Base-by-base conservation (phyloP, 2,329 filamentous ascomycete species). In the Helminthosporium solani region DNA sequence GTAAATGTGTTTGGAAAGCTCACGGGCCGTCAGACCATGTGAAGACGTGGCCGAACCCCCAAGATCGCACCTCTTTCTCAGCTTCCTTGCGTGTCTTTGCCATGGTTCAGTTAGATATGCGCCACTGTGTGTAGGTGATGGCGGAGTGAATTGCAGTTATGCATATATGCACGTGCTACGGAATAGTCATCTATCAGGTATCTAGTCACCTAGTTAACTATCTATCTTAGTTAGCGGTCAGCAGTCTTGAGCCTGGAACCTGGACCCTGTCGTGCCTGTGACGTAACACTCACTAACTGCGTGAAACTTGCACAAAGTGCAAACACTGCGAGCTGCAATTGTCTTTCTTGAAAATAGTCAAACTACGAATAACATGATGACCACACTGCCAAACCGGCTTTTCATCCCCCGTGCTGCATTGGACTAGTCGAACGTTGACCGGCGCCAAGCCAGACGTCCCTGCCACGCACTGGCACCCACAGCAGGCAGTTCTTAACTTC, bases 1-100 rank as follows among this genome's bases (percentile, higher is more conserved):
- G n/a, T n/a, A 42, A 31, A 47, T 27, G 23, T 16, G 31, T 43
- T 37, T 12, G 19, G 18, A 16, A n/a, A 23, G 8, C 46, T 78
- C 82, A 88, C 85, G 84, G 81, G 18, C 75, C 72, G 67, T 89
- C 86, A 7, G 78, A 83, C 85, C 86, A 89, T 2, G 84, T 88
- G 53, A 87, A 87, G 60, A 87, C 84, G 40, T 83, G 75, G 2
- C 66, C 56, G 63, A 88, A 90, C 1, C 86, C 86, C 85, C 86
- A 88, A 1, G 79, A 81, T 28, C 76, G 76, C 20, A 89, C 85
- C 60, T 86, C 73, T 40, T 73, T 70, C 64, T 89, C 85, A 30
- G 74, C 73, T 33, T 80, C 74, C 47, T 63, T 67, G 44, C 69
- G 74, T 25, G 74, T 72, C 56, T 73, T 75, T 6, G 56, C 27